Evolutionary conservation across 208 protist species (phyloP).

Genomic region (Leishmania braziliensis): DNA sequence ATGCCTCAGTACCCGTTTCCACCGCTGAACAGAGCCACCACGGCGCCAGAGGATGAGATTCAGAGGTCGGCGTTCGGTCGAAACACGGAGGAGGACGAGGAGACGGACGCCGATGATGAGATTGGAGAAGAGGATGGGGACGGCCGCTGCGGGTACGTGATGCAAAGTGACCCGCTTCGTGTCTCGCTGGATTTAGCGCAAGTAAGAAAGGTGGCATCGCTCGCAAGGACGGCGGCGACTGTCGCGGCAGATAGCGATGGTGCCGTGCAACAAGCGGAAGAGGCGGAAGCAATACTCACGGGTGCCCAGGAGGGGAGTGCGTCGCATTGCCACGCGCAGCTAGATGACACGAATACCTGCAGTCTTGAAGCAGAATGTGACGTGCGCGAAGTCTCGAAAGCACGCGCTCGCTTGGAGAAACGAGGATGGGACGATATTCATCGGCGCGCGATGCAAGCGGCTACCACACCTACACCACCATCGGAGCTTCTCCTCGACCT

Average conservation of each 20-base stretch:
- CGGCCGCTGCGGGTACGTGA: neutral
- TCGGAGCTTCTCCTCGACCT: conserved; percentile 14
- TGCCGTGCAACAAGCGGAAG: neutral
- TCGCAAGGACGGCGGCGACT: neutral
- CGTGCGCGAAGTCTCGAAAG: neutral
- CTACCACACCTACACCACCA: conserved; percentile 9
- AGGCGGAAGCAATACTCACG: neutral
- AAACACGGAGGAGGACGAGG: conserved; percentile 6
- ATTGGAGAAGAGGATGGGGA: neutral
- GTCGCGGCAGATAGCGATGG: neutral
- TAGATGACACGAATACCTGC: too few relatives aligned
- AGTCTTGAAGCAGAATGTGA: neutral
- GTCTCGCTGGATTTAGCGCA: conserved; percentile 4
- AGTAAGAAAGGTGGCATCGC: neutral
- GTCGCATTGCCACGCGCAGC: neutral
- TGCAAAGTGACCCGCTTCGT: conserved; percentile 12
- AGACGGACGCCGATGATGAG: conserved; percentile 4
- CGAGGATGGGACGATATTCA: neutral
- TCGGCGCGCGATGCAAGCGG: conserved; percentile 11
- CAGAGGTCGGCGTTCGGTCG: neutral
- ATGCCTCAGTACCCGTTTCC: neutral
- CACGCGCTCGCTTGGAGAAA: conserved; percentile 1
- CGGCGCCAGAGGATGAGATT: neutral
- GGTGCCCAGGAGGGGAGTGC: neutral
- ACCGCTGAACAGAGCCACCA: neutral